Evolutionary conservation across 306 rosid genomes (phyloP).

Genomic region (Spatholobus suberectus): DNA sequence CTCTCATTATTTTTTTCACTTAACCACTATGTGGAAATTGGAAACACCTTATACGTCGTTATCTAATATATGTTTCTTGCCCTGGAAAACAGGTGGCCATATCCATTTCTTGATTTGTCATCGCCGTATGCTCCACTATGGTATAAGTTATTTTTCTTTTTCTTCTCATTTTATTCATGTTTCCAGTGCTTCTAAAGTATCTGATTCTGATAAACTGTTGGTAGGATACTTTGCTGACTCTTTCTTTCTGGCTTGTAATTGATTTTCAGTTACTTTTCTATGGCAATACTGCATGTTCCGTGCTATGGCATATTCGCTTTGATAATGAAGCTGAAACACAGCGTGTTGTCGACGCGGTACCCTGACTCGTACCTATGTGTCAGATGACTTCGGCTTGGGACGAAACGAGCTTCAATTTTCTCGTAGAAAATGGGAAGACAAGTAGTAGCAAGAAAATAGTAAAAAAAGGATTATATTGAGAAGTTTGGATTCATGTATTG

Average conservation of each 20-base stretch:
- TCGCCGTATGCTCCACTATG: conserved; percentile 82
- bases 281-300: conserved; percentile 86
- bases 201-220: conserved; percentile 21
- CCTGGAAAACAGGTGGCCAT: conserved; percentile 87
- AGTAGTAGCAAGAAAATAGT: neutral
- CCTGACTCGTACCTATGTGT: conserved; percentile 69
- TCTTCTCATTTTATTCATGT: neutral
- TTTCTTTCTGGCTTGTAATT: conserved; percentile 36
- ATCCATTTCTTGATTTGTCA: conserved; percentile 96
- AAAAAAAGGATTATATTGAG: neutral
- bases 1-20: neutral
- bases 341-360: conserved; percentile 61
- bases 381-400: conserved; percentile 41
- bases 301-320: conserved; percentile 88
- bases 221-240: conserved; percentile 34
- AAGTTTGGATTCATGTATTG: conserved; percentile 9
- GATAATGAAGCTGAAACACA: conserved; percentile 84
- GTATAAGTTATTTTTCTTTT: conserved; percentile 45
- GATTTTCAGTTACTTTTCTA: conserved; percentile 77
- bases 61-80: conserved; percentile 18
- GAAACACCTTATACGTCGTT: conserved; percentile 17
- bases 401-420: conserved; percentile 32
- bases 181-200: neutral
- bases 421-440: conserved; percentile 24
- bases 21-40: neutral